Percentiles rank a stretch among this genome's conserved stretches.
phyloP scores from a whole-genome alignment of 2,329 filamentous ascomycete species.

The Pseudopyrenochaeta lycopersici region DNA sequence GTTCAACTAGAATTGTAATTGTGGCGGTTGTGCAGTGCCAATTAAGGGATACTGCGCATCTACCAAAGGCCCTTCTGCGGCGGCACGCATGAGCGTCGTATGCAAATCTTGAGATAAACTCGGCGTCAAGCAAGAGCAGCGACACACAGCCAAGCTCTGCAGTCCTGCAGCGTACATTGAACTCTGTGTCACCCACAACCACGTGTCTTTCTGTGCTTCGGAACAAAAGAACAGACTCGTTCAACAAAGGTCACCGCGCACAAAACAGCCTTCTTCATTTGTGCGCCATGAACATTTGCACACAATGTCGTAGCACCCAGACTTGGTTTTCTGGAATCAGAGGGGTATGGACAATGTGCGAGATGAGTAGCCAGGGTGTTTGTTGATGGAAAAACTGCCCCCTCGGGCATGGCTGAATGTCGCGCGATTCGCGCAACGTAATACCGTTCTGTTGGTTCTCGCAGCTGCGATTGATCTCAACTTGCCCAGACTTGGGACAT shows the following conservation, averaged over 20 bases:
- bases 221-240: slow-evolving; percentile 5
- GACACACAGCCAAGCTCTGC: slow-evolving; percentile 1
- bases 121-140: slow-evolving; percentile 3
- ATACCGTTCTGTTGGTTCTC: slow-evolving; percentile 37
- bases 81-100: too few relatives aligned
- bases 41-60: slow-evolving; percentile 25
- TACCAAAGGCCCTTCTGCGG: slow-evolving; percentile 25
- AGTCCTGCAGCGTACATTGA: slow-evolving; percentile 10
- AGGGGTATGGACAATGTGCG: slow-evolving; percentile 19
- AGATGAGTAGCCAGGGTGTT: slow-evolving; percentile 36
- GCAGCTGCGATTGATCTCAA: neutral
- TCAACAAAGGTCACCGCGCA: slow-evolving; percentile 3
- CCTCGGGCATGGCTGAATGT: slow-evolving; percentile 20
- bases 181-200: slow-evolving; percentile 25
- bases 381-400: slow-evolving; percentile 44
- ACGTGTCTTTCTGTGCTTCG: slow-evolving; percentile 24
- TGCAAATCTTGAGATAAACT: slow-evolving; percentile 1
- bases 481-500: neutral
- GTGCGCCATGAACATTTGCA: neutral
- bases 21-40: slow-evolving; percentile 13
- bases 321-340: slow-evolving; percentile 5
- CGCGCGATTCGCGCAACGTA: slow-evolving; percentile 38
- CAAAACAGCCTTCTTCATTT: slow-evolving; percentile 1
- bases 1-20: neutral
- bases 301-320: neutral